Evolutionary conservation across 208 protist species (phyloP).

Genomic region (Zelonia costaricensis): DNA sequence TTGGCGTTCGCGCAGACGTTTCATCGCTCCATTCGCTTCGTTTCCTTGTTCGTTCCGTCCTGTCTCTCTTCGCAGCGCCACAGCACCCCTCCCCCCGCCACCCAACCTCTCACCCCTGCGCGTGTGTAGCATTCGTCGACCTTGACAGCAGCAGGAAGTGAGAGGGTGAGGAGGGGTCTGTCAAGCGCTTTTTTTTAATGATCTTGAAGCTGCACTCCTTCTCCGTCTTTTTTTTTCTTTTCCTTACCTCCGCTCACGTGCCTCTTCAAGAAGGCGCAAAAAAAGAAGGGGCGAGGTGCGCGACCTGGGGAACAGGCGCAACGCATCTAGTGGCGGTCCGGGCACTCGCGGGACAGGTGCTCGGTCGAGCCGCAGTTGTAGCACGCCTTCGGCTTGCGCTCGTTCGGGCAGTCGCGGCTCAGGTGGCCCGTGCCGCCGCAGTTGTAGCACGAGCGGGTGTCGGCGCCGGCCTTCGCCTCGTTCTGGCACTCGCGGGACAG

Average conservation of each 20-base stretch:
- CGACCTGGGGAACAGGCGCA: background rate
- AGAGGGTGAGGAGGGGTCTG: background rate
- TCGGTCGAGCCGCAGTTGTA: conserved; percentile 52
- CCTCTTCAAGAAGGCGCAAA: no score
- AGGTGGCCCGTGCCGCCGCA: conserved; percentile 68
- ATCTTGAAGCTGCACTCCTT: background rate
- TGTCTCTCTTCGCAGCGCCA: no score
- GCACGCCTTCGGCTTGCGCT: conserved; percentile 41
- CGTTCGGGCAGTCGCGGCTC: conserved; percentile 73
- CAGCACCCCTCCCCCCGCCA: no score
- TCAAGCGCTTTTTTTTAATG: background rate
- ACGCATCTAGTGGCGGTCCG: conserved; percentile 34
- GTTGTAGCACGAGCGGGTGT: conserved; percentile 73
- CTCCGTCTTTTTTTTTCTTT: background rate
- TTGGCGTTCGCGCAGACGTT: no score
- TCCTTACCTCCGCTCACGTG: no score
- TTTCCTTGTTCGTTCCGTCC: conserved; percentile 32
- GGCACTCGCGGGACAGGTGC: conserved; percentile 75
- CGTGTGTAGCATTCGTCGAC: no score
- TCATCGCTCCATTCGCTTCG: background rate
- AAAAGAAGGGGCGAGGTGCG: no score
- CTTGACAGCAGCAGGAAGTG: no score
- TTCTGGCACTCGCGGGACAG: conserved; percentile 64
- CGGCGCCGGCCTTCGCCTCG: conserved; percentile 37
- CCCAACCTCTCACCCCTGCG: no score